A percentile compares a stretch with the other conserved stretches of the same genome.
Conservation (phyloP, 108 stramenopile species). For the Phaeodactylum tricornutum region DNA sequence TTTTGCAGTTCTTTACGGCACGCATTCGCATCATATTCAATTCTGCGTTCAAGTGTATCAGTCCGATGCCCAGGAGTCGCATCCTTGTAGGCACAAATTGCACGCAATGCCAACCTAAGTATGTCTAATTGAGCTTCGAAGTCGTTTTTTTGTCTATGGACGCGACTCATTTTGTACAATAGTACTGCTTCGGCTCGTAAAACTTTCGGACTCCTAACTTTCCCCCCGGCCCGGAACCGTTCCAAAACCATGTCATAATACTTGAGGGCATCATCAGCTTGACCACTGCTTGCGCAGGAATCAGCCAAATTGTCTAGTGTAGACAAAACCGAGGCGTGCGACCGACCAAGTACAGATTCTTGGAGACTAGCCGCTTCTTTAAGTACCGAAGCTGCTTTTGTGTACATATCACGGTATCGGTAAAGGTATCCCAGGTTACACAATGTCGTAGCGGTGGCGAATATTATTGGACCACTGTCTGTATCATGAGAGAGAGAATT, state of each 20-base stretch:
- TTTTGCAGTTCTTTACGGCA: background rate
- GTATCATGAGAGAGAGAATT: slow-evolving; percentile 33
- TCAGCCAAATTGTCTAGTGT: slow-evolving; percentile 41
- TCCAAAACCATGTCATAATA: slow-evolving; percentile 24
- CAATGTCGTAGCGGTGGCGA: slow-evolving; percentile 42
- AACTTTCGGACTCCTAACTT: slow-evolving; percentile 1
- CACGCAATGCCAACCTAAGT: slow-evolving; percentile 18
- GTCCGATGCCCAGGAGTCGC: background rate
- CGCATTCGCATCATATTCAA: background rate
- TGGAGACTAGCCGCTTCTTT: slow-evolving; percentile 34
- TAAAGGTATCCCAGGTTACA: slow-evolving; percentile 52
- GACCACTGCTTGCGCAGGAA: slow-evolving; percentile 11
- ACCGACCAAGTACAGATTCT: slow-evolving; percentile 23
- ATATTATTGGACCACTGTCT: slow-evolving; percentile 28
- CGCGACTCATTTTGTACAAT: slow-evolving; percentile 31
- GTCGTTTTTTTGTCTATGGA: slow-evolving; percentile 20
- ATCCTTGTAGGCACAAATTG: slow-evolving; percentile 10
- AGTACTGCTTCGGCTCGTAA: slow-evolving; percentile 19
- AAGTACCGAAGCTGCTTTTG: slow-evolving; percentile 30
- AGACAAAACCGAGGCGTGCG: slow-evolving; percentile 25
- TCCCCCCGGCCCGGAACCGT: slow-evolving; percentile 11
- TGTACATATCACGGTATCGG: slow-evolving; percentile 19
- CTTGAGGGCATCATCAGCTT: slow-evolving; percentile 17
- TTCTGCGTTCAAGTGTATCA: slow-evolving; percentile 5
- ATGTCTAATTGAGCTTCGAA: slow-evolving; percentile 15